A percentile compares a stretch with the other conserved stretches of the same genome.
Evolutionary conservation across 225 moss, liverwort and hornwort genomes (phyloP).

Genomic region (Pleurozium schreberi): DNA sequence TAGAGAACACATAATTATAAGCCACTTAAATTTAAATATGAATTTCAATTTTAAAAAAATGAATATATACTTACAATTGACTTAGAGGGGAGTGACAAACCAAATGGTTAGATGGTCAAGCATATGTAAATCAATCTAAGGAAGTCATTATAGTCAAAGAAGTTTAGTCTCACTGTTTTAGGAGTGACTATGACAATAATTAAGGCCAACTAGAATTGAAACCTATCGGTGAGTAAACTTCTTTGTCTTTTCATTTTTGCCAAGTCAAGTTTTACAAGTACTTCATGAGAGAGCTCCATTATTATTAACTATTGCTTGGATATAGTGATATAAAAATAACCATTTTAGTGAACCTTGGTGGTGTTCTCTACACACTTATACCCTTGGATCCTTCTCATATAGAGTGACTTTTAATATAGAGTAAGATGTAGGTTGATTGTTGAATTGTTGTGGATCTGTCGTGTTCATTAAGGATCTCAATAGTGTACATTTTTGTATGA

Average conservation of each 20-base stretch:
- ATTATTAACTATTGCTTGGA: neutral
- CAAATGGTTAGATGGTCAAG: neutral
- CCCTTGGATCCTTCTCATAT: neutral
- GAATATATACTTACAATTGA: neutral
- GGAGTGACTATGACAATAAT: neutral
- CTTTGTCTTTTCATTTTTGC: neutral
- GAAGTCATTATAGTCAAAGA: neutral
- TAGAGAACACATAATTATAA: neutral
- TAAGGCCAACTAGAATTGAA: neutral
- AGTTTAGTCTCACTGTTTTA: neutral
- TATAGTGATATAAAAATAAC: neutral
- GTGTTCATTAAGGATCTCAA: neutral
- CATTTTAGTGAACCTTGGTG: neutral
- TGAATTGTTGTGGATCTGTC: neutral
- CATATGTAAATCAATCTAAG: neutral
- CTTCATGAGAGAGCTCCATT: neutral
- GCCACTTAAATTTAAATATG: neutral
- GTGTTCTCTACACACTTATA: neutral
- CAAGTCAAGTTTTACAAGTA: neutral
- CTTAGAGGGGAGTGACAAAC: neutral
- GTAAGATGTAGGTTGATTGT: neutral
- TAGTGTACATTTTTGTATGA: neutral
- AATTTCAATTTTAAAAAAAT: neutral
- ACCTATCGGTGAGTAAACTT: neutral
- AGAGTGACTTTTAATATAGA: neutral